Conservation (phyloP, 192 early-diverging fungal species). For the Spinellus fusiger region DNA sequence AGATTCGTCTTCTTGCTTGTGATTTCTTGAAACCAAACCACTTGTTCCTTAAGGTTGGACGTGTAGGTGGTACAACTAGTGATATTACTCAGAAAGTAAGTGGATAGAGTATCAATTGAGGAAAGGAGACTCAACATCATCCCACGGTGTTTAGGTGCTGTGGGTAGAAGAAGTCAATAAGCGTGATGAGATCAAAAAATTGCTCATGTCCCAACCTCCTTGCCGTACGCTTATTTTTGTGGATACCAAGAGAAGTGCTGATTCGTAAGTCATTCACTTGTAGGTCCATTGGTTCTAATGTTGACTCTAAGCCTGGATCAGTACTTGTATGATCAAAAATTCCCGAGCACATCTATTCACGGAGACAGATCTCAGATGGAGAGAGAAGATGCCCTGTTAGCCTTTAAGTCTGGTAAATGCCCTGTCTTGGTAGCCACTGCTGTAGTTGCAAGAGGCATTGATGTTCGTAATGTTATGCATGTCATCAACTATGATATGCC, state of each 20-base stretch:
- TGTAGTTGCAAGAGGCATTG: constrained; percentile 94
- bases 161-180: constrained; percentile 29
- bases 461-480: constrained; percentile 86
- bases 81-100: constrained; percentile 64
- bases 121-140: constrained; percentile 73
- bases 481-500: constrained; percentile 90
- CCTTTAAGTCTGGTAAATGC: constrained; percentile 59
- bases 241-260: constrained; percentile 75
- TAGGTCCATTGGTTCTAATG: not conserved
- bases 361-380: constrained; percentile 69
- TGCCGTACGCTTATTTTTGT: constrained; percentile 77
- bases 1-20: constrained; percentile 60
- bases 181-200: constrained; percentile 34
- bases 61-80: constrained; percentile 57
- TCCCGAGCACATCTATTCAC: constrained; percentile 43
- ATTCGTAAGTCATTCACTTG: constrained; percentile 32
- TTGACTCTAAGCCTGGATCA: constrained; percentile 43
- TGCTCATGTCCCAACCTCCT: constrained; percentile 42
- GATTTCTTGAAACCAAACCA: constrained; percentile 59
- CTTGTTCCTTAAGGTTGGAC: constrained; percentile 60
- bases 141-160: not conserved
- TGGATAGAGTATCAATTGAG: constrained; percentile 44
- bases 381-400: constrained; percentile 61
- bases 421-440: constrained; percentile 88
- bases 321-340: constrained; percentile 59